Conservation (phyloP, 441 rosid species). For the Sinapis alba region DNA sequence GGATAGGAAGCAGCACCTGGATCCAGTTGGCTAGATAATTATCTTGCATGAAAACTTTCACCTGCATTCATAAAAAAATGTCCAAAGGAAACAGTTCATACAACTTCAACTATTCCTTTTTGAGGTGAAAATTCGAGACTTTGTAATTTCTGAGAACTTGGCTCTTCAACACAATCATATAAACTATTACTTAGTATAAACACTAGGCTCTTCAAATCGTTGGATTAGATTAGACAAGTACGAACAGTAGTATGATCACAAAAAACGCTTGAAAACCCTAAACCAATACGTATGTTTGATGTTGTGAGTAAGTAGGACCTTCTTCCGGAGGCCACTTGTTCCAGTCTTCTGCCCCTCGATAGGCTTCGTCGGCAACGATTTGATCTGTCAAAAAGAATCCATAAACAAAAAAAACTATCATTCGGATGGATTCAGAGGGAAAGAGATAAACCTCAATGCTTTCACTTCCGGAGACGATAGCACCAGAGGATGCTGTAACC, state of each 20-base stretch:
- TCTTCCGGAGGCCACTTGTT: constrained; percentile 92
- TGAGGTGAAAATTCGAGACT: background rate
- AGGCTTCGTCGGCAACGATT: constrained; percentile 82
- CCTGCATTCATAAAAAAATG: constrained; percentile 44
- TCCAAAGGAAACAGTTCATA: background rate
- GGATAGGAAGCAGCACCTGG: constrained; percentile 55
- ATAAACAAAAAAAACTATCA: background rate
- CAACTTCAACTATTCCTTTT: background rate
- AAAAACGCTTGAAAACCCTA: background rate
- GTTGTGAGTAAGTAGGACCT: constrained; percentile 44
- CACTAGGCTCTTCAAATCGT: background rate
- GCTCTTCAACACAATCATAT: background rate
- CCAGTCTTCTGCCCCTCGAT: constrained; percentile 96
- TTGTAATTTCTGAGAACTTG: background rate
- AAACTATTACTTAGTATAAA: background rate
- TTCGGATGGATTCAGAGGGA: background rate
- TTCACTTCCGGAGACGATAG: constrained; percentile 68
- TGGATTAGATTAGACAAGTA: background rate
- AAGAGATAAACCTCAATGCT: constrained; percentile 65
- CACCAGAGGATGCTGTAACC: constrained; percentile 51
- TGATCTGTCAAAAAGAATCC: constrained; percentile 43
- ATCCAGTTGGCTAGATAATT: constrained; percentile 96
- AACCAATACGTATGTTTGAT: background rate
- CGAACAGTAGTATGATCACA: background rate
- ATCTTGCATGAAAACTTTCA: constrained; percentile 84